These are phyloP conservation scores for Clarireedia paspali DNA, from an alignment of 2,329 filamentous ascomycete species.

Conservation along the genomic window DNA sequence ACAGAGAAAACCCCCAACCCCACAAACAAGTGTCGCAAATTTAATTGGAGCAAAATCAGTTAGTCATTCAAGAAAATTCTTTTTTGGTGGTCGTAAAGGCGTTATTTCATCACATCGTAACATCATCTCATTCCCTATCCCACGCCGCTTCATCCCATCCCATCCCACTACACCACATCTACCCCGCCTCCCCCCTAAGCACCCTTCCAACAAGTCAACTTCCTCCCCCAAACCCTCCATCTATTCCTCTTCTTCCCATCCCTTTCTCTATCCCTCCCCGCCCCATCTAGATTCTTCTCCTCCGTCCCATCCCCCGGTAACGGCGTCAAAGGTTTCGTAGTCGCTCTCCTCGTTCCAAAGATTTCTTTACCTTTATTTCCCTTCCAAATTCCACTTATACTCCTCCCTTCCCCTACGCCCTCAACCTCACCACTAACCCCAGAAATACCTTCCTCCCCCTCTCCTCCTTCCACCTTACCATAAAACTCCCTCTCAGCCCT, in stretches of 20 bases:
- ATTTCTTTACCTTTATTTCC: neutral
- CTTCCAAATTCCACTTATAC: neutral
- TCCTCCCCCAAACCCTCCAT: neutral
- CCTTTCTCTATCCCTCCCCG: neutral
- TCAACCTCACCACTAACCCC: neutral
- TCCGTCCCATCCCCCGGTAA: neutral
- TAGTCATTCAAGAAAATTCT: no score
- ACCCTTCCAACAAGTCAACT: neutral
- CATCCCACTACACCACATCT: neutral
- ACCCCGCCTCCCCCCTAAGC: neutral
- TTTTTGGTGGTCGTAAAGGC: no score
- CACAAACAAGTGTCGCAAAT: no score
- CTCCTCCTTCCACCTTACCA: neutral
- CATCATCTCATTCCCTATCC: neutral
- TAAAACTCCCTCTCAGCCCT: no score
- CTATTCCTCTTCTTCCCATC: neutral
- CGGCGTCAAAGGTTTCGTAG: neutral
- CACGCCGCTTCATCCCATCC: no score
- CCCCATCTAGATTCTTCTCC: neutral
- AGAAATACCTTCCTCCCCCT: neutral
- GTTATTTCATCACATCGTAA: neutral
- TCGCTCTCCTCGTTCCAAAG: neutral
- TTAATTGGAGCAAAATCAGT: no score
- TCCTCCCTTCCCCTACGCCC: neutral
- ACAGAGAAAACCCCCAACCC: no score